Evolutionary conservation across 2,329 filamentous ascomycete species (phyloP).

Genomic region (Teratosphaeria zuluensis): DNA sequence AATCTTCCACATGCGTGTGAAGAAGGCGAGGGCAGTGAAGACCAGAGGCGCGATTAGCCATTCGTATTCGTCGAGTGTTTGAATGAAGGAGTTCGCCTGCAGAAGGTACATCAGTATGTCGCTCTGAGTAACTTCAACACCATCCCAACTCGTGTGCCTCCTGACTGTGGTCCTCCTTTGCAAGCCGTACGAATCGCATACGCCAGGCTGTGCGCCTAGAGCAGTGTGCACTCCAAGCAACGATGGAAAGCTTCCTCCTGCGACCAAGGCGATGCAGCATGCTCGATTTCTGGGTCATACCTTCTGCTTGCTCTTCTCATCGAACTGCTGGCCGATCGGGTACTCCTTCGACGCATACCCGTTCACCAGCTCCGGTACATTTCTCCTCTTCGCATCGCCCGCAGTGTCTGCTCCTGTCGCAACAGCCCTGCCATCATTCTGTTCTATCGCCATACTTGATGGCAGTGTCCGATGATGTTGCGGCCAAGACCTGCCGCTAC

Average conservation of each 20-base stretch:
- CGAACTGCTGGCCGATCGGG: conserved; percentile 14
- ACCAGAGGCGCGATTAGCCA: conserved; percentile 54
- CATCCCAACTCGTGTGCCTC: not conserved
- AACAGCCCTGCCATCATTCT: not conserved
- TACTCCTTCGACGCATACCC: conserved; percentile 21
- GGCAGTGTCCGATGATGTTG: not conserved
- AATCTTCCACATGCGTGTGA: conserved; percentile 59
- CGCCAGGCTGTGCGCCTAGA: not conserved
- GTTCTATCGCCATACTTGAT: not conserved
- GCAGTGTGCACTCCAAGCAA: not conserved
- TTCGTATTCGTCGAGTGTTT: conserved; percentile 54
- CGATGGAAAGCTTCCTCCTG: not conserved
- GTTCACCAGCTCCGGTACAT: conserved; percentile 28
- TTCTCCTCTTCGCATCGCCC: conserved; percentile 35
- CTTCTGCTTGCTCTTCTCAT: conserved; percentile 41
- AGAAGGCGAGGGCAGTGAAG: conserved; percentile 54
- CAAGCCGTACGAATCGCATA: not conserved
- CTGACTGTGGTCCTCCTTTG: not conserved
- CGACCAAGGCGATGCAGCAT: not conserved
- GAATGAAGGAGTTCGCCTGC: conserved; percentile 45
- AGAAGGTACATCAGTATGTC: not conserved
- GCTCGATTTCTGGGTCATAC: conserved; percentile 20
- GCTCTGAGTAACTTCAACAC: not conserved
- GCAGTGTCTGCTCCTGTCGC: conserved; percentile 35
- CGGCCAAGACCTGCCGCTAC: not conserved